A percentile compares a stretch with the other conserved stretches of the same genome.
Conservation (phyloP, 306 rosid genomes). For the Vigna mungo region DNA sequence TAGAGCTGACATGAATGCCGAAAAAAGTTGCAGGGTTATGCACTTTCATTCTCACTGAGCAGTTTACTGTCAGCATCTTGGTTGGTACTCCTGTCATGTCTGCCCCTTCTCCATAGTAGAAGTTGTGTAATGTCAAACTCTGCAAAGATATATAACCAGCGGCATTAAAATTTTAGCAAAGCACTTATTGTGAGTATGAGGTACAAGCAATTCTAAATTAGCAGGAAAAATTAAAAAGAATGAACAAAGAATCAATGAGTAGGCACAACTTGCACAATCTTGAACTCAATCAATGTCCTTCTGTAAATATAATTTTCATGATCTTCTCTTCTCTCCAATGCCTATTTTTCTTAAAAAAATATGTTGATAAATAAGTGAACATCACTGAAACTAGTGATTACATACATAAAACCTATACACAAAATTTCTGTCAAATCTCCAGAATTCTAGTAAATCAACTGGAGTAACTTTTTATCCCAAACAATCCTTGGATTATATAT, state of each 20-base stretch:
- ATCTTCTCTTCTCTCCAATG: too few relatives aligned
- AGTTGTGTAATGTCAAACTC: conserved; percentile 78
- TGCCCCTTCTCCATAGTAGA: conserved; percentile 78
- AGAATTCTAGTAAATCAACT: background rate
- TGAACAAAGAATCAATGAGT: background rate
- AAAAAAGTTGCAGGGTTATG: conserved; percentile 88
- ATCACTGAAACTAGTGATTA: conserved; percentile 12
- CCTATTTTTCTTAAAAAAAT: too few relatives aligned
- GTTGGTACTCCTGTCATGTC: conserved; percentile 90
- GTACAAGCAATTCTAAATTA: background rate
- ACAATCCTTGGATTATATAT: background rate
- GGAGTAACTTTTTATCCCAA: background rate
- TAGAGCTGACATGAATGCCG: conserved; percentile 75
- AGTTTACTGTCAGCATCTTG: conserved; percentile 79
- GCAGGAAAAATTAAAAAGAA: background rate
- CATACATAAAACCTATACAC: background rate
- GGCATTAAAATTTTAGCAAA: background rate
- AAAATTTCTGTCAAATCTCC: background rate
- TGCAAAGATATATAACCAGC: conserved; percentile 40
- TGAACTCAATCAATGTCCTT: conserved; percentile 2
- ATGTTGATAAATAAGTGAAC: background rate
- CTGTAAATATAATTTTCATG: background rate
- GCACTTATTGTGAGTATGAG: background rate
- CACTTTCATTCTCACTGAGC: conserved; percentile 70
- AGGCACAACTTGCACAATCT: background rate